Evolutionary conservation across 2,329 filamentous ascomycete species (phyloP).

Genomic region (Beauveria rudraprayagi): DNA sequence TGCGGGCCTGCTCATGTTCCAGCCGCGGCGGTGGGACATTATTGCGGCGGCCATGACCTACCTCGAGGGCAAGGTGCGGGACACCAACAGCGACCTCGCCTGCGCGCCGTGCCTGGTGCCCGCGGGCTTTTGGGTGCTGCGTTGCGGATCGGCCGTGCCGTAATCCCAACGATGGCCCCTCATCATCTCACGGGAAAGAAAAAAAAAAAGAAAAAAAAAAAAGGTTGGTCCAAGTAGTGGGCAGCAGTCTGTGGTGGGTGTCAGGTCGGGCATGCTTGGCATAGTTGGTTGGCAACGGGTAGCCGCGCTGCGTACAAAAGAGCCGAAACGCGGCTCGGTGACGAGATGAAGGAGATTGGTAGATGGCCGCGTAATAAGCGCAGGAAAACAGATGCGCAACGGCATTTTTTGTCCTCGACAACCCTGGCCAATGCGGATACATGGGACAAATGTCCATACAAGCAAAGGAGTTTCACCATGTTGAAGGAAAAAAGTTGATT

Average conservation of each 20-base stretch:
- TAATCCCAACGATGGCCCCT: too few relatives aligned
- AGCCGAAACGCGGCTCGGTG: too few relatives aligned
- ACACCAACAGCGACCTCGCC: background rate
- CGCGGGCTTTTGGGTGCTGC: background rate
- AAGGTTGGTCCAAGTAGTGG: background rate
- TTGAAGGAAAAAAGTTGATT: background rate
- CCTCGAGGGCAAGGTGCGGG: background rate
- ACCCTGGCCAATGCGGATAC: background rate
- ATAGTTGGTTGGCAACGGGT: background rate
- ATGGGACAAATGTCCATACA: background rate
- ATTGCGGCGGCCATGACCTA: background rate
- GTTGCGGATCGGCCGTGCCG: background rate
- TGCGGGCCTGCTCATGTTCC: background rate
- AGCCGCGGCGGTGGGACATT: background rate
- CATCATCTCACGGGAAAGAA: background rate
- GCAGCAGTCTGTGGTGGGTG: background rate
- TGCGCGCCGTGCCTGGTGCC: background rate
- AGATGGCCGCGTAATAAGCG: background rate
- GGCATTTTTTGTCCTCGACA: background rate
- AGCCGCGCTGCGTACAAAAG: background rate
- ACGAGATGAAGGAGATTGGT: background rate
- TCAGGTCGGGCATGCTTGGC: background rate
- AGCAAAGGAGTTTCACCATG: background rate
- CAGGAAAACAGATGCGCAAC: background rate
- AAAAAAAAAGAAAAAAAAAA: too few relatives aligned